These are phyloP conservation scores for Peniophora sp. DNA, from an alignment of 1,284 basidiomycete species.

Conservation along the genomic window DNA sequence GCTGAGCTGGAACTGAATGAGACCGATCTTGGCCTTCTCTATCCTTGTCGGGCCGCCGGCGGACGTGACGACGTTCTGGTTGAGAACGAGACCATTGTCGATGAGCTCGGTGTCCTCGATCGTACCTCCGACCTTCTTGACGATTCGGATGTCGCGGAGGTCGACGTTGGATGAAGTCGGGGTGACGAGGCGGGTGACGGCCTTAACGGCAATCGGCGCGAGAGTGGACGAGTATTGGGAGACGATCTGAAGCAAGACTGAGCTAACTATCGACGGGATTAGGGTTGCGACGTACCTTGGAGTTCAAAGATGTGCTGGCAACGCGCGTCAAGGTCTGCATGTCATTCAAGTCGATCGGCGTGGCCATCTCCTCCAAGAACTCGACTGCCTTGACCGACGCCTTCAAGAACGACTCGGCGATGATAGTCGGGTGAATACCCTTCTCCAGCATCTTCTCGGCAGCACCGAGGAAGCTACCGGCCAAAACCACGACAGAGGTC, in stretches of 20 bases:
- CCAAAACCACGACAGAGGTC: slow-evolving; percentile 96
- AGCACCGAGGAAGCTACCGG: slow-evolving; percentile 87
- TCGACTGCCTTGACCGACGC: slow-evolving; percentile 93
- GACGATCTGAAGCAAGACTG: slow-evolving; percentile 63
- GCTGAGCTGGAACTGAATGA: slow-evolving; percentile 98
- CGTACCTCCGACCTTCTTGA: slow-evolving; percentile 98
- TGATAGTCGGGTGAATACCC: slow-evolving; percentile 96
- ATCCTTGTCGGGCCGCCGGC: slow-evolving; percentile 93
- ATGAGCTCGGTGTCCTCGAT: slow-evolving; percentile 99
- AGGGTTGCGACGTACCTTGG: slow-evolving; percentile 56
- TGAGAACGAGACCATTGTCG: slow-evolving; percentile 85
- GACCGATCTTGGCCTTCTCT: slow-evolving; percentile 98
- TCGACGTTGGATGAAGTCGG: slow-evolving; percentile 91
- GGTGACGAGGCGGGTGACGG: slow-evolving; percentile 87
- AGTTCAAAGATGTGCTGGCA: slow-evolving; percentile 93
- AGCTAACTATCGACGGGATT: slow-evolving; percentile 1
- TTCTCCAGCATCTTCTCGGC: slow-evolving; percentile 97
- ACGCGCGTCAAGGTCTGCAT: slow-evolving; percentile 83
- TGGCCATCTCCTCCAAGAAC: slow-evolving; percentile 89
- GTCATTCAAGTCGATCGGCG: slow-evolving; percentile 90
- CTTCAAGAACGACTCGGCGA: slow-evolving; percentile 92
- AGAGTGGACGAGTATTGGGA: slow-evolving; percentile 98
- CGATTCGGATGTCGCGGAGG: slow-evolving; percentile 91
- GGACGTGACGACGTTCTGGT: slow-evolving; percentile 88
- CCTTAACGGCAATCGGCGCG: slow-evolving; percentile 94